phyloP scores from a whole-genome alignment of 192 early-diverging fungal genomes.

The Geranomyces variabilis region DNA sequence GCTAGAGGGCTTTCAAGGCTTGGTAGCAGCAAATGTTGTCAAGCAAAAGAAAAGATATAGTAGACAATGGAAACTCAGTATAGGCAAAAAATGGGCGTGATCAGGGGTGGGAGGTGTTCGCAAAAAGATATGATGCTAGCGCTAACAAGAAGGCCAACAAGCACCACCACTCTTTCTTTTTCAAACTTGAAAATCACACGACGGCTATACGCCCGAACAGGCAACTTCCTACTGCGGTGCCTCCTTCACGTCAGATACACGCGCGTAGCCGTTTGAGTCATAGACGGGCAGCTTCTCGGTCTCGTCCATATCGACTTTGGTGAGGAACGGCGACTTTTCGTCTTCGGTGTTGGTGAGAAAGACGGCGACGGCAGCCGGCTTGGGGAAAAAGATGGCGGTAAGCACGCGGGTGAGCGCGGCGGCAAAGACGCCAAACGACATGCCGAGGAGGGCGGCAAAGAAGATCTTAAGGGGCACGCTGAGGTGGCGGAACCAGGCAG shows the following conservation, averaged over 20 bases:
- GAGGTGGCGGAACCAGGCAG: constrained; percentile 20
- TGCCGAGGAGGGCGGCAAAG: constrained; percentile 23
- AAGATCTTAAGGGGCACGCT: constrained; percentile 9
- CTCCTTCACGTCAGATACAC: constrained; percentile 19
- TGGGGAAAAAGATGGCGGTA: background rate
- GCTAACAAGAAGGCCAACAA: too few species aligned
- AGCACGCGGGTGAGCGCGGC: constrained; percentile 1
- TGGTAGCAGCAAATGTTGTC: too few species aligned
- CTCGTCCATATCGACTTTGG: constrained; percentile 6
- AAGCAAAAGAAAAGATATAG: too few species aligned
- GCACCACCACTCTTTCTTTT: too few species aligned
- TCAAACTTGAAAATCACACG: too few species aligned
- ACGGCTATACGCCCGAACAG: too few species aligned
- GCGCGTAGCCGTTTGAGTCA: constrained; percentile 15
- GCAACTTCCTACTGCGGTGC: background rate
- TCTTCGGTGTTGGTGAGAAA: background rate
- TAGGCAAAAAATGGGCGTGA: too few species aligned
- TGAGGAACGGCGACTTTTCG: constrained; percentile 3
- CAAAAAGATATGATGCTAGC: too few species aligned
- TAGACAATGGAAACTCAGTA: too few species aligned
- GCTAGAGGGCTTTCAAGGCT: too few species aligned
- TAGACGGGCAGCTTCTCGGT: constrained; percentile 30
- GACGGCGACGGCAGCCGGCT: background rate
- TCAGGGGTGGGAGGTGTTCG: too few species aligned
- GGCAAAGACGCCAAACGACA: constrained; percentile 17